phyloP scores from a whole-genome alignment of 495 filamentous ascomycete species.

The Aspergillus wentii region DNA sequence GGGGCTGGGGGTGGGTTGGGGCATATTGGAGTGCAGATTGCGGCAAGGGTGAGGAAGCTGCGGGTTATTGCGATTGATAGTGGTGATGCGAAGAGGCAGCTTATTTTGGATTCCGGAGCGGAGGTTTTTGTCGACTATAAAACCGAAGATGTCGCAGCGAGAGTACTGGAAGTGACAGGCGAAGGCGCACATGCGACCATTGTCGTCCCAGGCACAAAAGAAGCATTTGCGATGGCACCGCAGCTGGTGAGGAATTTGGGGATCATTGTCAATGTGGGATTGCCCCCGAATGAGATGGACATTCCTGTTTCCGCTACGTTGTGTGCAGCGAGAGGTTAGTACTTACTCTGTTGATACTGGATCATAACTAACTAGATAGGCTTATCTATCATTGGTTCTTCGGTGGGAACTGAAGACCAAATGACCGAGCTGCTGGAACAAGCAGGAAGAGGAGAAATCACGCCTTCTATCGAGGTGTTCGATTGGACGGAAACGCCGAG shows the following conservation, averaged over 20 bases:
- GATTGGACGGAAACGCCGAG: conserved; percentile 15
- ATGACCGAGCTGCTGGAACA: conserved; percentile 18
- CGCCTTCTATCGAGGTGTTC: conserved; percentile 17
- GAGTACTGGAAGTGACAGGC: conserved; percentile 21
- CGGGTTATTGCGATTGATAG: conserved; percentile 31
- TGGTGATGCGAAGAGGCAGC: conserved; percentile 22
- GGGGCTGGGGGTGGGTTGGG: conserved; percentile 33
- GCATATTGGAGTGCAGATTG: conserved; percentile 32
- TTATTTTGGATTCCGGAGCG: conserved; percentile 25
- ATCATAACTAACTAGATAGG: conserved; percentile 8
- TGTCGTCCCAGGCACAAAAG: conserved; percentile 20
- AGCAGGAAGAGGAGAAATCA: conserved; percentile 15
- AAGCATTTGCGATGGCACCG: conserved; percentile 20
- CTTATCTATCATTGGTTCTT: conserved; percentile 22
- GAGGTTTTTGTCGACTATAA: conserved; percentile 26
- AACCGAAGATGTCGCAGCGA: conserved; percentile 19
- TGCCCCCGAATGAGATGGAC: conserved; percentile 23
- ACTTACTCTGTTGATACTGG: neutral
- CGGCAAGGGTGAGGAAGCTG: conserved; percentile 18
- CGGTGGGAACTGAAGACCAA: conserved; percentile 23
- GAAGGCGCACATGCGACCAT: conserved; percentile 30
- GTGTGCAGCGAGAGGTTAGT: conserved; percentile 24
- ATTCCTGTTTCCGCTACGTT: conserved; percentile 23
- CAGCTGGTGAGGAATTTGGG: conserved; percentile 24
- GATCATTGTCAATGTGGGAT: conserved; percentile 21